A percentile compares a stretch with the other conserved stretches of the same genome.
Conservation (phyloP, 75 land plant genomes). For the Cunninghamia lanceolata region DNA sequence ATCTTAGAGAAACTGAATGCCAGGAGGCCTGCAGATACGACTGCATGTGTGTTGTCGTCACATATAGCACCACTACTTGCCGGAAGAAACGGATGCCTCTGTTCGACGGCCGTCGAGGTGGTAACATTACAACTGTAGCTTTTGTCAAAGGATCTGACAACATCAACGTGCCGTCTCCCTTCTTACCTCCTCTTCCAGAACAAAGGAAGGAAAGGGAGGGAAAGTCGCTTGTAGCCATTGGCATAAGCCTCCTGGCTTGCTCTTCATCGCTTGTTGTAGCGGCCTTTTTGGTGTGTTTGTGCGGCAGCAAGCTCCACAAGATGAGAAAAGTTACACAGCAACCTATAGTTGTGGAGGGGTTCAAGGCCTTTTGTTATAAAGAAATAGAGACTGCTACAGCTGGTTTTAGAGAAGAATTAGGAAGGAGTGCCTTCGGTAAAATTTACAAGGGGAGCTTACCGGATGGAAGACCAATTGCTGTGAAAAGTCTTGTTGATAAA, state of each 20-base stretch:
- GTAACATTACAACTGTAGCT: not conserved
- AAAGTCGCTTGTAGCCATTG: not conserved
- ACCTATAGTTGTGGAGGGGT: not conserved
- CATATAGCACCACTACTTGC: not conserved
- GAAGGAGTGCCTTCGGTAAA: slow-evolving; percentile 25
- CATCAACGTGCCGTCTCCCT: not conserved
- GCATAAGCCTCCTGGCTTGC: not conserved
- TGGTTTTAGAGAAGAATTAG: slow-evolving; percentile 24
- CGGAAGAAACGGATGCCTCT: not conserved
- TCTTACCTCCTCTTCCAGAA: not conserved
- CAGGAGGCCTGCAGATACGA: not conserved
- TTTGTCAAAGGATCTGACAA: not conserved
- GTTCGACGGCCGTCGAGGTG: not conserved
- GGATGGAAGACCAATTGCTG: slow-evolving; percentile 18
- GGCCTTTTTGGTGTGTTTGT: not conserved
- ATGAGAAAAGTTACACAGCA: not conserved
- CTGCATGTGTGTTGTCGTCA: not conserved
- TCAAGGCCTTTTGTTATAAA: not conserved
- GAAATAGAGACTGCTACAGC: slow-evolving; percentile 14
- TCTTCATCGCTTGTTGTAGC: not conserved
- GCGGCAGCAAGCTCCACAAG: not conserved
- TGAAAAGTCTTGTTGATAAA: slow-evolving; percentile 22
- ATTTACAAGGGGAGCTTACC: slow-evolving; percentile 26
- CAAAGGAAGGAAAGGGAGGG: not conserved
- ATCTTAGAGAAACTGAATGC: not conserved